Evolutionary conservation across 768 basidiomycete genomes (phyloP), one percentile per base, ranked within the genome.

Genomic region (Boletus edulis): DNA sequence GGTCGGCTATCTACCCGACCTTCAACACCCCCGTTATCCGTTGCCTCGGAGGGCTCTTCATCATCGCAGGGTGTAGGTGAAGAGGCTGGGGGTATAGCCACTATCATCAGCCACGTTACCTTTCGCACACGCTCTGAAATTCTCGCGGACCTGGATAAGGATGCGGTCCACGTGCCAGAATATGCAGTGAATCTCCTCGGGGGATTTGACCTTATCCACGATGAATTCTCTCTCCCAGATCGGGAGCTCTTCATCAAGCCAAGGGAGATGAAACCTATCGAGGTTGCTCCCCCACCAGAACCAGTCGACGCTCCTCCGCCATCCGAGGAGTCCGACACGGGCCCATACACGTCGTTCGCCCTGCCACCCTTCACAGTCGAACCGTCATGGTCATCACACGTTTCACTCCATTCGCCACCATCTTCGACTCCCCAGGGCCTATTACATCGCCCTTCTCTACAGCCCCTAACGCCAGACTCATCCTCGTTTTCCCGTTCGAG

Each of bases 141-240:
- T 44, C 65, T 77, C 38, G 68, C 71, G 32, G 68, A 59, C 43
- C 46, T 70, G 60, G 66, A 67, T 46, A 66, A 68, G 52, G 58
- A 77, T 20, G 67, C 64, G 15, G 66, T 75, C 39, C 57, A 69
- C 48, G 69, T 80, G 47, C 78, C 79, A 10, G 74, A 73, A 48
- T 80, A 81, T 53, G 78, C 77, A 6, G 62, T 72, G 50, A 70
- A 76, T 57, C 75, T 81, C 41, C 67, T 80, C 49, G 72, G 75
- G 27, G 73, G 67, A 14, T 71, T 81, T 20, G 78, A 78, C 52
- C 62, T 70, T 54, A 69, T 72, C 47, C 66, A 70, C 48, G 62
- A 75, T 45, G 61, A 73, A 31, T 56, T 72, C 34, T 46, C 64
- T 29, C 72, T 73, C 52, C 67, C 66, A n/a, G 55, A 69, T 54